These are phyloP conservation scores for Trichoderma sp. DNA, from an alignment of 2,329 filamentous ascomycete genomes.

Conservation along the genomic window DNA sequence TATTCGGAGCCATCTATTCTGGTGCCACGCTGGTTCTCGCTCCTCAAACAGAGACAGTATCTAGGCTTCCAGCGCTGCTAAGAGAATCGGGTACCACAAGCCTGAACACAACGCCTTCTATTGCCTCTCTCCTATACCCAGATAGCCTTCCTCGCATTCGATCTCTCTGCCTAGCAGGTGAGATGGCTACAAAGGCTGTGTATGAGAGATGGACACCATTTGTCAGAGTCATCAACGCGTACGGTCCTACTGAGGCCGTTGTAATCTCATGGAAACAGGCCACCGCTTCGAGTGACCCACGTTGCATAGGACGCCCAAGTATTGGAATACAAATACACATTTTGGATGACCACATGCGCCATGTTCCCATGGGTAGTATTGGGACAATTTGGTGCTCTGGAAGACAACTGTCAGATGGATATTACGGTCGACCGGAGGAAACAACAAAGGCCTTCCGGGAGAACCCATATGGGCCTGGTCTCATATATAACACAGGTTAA, in stretches of 20 bases:
- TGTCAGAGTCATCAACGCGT: background rate
- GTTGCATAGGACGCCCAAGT: background rate
- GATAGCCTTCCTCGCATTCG: background rate
- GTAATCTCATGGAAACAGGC: background rate
- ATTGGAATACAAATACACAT: background rate
- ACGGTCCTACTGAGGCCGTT: background rate
- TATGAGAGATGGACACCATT: background rate
- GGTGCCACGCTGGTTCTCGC: background rate
- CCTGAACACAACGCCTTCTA: background rate
- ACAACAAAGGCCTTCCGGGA: background rate
- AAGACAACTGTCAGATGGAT: background rate
- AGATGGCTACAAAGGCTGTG: background rate
- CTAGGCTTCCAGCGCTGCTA: background rate
- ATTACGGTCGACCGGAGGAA: background rate
- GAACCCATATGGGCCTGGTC: background rate
- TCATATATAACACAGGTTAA: background rate
- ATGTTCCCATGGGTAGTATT: background rate
- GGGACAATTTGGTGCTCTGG: background rate
- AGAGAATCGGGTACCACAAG: background rate
- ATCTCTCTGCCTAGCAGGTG: background rate
- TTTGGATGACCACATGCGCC: background rate
- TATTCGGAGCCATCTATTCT: background rate
- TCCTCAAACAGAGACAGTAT: background rate
- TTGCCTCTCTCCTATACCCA: background rate
- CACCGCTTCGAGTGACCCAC: background rate